Conservation (phyloP, 2,329 filamentous ascomycete species). For the Paecilomyces sp. region DNA sequence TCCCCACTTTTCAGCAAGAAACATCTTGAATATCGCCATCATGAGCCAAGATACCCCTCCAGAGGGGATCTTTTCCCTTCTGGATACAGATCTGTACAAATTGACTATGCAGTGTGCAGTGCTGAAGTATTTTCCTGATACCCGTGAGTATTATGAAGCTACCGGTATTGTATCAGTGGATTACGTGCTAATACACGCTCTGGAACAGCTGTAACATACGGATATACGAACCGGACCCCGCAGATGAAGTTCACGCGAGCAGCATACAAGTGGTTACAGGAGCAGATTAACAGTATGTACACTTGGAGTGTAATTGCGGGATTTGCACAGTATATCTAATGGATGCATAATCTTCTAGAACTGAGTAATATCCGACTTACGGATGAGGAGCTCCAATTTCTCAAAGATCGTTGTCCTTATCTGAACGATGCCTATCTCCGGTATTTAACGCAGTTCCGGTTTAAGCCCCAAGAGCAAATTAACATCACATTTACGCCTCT, state of each 20-base stretch:
- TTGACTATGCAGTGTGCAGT: conserved; percentile 98
- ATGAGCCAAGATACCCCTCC: conserved; percentile 32
- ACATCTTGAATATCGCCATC: not conserved
- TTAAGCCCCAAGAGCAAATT: conserved; percentile 76
- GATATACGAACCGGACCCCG: conserved; percentile 91
- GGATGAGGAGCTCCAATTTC: conserved; percentile 70
- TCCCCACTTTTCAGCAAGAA: not conserved
- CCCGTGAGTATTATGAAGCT: conserved; percentile 29
- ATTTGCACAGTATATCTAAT: not conserved
- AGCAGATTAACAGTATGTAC: conserved; percentile 68
- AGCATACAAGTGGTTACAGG: conserved; percentile 77
- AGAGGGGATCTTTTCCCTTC: conserved; percentile 72
- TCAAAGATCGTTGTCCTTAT: conserved; percentile 73
- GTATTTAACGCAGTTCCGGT: conserved; percentile 73
- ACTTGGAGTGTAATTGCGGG: not conserved
- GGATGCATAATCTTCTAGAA: conserved; percentile 46
- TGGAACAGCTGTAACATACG: conserved; percentile 67
- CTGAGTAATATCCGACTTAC: conserved; percentile 75
- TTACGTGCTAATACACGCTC: conserved; percentile 6
- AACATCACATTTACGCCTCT: conserved; percentile 55
- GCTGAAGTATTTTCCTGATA: conserved; percentile 79
- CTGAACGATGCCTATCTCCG: conserved; percentile 68
- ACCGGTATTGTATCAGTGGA: too few relatives aligned
- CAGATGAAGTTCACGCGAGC: conserved; percentile 81
- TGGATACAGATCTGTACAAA: conserved; percentile 88